These are phyloP conservation scores for Bertia moriformis DNA, from an alignment of 2,329 filamentous ascomycete genomes.

Conservation along the genomic window DNA sequence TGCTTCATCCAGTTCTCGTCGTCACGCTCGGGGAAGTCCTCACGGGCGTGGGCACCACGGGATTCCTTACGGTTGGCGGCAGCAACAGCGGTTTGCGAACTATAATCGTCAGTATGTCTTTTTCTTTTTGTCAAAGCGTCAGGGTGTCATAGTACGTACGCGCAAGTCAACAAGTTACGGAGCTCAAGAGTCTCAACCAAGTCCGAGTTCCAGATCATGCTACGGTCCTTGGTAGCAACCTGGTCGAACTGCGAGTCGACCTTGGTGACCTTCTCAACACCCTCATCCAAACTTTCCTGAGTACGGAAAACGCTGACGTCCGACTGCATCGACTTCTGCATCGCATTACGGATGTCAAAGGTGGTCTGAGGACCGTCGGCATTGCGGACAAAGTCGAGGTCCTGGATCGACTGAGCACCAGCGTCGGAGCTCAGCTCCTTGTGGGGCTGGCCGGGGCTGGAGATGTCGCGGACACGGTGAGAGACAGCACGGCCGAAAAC, in stretches of 20 bases:
- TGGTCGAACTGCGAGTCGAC: conserved; percentile 18
- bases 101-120: too few species aligned
- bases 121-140: conserved; percentile 2
- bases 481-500: conserved; percentile 30
- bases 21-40: conserved; percentile 25
- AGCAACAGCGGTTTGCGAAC: conserved; percentile 24
- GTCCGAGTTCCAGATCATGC: conserved; percentile 32
- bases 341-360: conserved; percentile 19
- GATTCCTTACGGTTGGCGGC: conserved; percentile 26
- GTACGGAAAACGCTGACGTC: conserved; percentile 29
- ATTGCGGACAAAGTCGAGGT: conserved; percentile 17
- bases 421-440: conserved; percentile 15
- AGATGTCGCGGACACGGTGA: conserved; percentile 21
- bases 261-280: conserved; percentile 13
- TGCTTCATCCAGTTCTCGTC: conserved; percentile 29
- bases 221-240: conserved; percentile 22
- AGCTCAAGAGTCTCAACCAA: conserved; percentile 29
- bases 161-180: conserved; percentile 28
- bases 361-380: conserved; percentile 19
- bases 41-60: conserved; percentile 27
- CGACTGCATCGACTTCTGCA: conserved; percentile 29
- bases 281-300: conserved; percentile 15
- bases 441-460: conserved; percentile 19
- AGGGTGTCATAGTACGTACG: conserved; percentile 6
- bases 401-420: conserved; percentile 15